Evolutionary conservation across 2,329 filamentous ascomycete species (phyloP), one percentile per base, ranked within the genome.

Genomic region (Volutella citrinella): DNA sequence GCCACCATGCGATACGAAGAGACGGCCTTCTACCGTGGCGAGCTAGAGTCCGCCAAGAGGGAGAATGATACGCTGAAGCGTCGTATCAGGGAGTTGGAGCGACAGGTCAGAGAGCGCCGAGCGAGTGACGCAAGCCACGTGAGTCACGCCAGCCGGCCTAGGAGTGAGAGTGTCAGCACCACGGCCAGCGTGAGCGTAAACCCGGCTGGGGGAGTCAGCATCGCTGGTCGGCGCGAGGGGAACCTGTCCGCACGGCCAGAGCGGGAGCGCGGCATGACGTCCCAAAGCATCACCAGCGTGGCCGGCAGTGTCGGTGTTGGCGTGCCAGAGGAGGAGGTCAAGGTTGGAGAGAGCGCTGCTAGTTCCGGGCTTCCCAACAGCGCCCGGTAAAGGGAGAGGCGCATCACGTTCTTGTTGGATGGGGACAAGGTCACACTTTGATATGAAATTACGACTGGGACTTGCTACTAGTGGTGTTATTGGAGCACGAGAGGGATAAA

Each of bases 1-100:
- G 76, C 70, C 4, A 82, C 78, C 0, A 57, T 68, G 10, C 70
- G 79, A 10, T 81, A 80, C 52, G 80, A 83, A 45, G 80, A 84
- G 56, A 76, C 76, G 1, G 73, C 72, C 0, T 72, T 70, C 39
- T 78, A 77, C 48, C 67, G 78, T 5, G 65, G 70, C 22, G 80
- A 84, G 52, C 63, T 84, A 0, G 80, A 84, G 16, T 61, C 50
- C 6, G 74, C 76, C 23, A 82, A 80, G 60, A 66, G 70, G 28
- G 80, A 84, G 59, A 84, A 84, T 40, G 80, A 84, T 32, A 55
- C 59, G 0, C 59, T 84, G 27, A 80, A 79, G 63, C 66, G 70
- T 34, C 69, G 75, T 11, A 74, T 84, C 38, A 69, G 77, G 27
- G 80, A 84, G 26, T 59, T 84, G 10, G 80, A 84, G 60, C 65